Percentiles rank a stretch among this genome's conserved stretches.
These are phyloP conservation scores for Capsicum baccatum DNA, from an alignment of 257 asterid genomes.

Conservation along the genomic window DNA sequence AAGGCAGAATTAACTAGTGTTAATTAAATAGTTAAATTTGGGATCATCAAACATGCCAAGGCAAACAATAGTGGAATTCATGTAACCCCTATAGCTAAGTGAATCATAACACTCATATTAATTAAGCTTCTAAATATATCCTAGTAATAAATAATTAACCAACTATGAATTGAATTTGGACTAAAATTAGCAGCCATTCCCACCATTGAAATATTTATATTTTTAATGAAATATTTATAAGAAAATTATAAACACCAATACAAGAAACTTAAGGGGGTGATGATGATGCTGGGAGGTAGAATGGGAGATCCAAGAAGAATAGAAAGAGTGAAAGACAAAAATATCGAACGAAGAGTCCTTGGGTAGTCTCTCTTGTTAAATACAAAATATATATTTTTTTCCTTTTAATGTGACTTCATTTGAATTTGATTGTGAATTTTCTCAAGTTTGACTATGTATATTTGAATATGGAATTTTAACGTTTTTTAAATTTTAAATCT, in stretches of 20 bases:
- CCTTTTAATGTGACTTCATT: too few species aligned
- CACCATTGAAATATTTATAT: too few species aligned
- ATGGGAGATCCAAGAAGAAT: slow-evolving; percentile 54
- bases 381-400: too few species aligned
- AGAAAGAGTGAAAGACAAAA: slow-evolving; percentile 53
- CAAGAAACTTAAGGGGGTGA: too few species aligned
- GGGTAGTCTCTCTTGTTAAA: too few species aligned
- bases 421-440: too few species aligned
- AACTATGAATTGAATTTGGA: neutral
- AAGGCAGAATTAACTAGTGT: neutral
- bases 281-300: slow-evolving; percentile 42
- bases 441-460: too few species aligned
- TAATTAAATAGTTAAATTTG: neutral
- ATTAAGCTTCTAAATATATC: neutral
- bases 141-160: neutral
- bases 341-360: slow-evolving; percentile 40
- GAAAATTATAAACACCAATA: too few species aligned
- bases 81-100: neutral
- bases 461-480: too few species aligned
- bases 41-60: slow-evolving; percentile 2
- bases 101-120: neutral
- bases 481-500: too few species aligned
- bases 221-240: too few species aligned
- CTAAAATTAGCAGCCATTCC: neutral
- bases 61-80: neutral